Evolutionary conservation across 768 basidiomycete genomes (phyloP).

Genomic region (Phylloporus arenicola): DNA sequence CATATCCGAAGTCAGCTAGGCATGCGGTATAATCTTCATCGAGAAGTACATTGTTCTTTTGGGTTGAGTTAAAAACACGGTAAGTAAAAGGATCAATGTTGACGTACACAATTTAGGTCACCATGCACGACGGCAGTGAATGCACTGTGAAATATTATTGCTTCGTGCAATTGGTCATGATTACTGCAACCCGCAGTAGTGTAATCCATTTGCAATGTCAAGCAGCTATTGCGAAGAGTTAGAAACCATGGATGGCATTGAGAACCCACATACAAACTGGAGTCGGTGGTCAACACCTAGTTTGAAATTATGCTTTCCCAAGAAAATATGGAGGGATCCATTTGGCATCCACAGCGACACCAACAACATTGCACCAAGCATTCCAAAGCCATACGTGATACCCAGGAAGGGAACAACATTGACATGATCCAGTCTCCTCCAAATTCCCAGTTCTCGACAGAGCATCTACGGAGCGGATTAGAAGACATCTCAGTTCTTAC

Average conservation of each 20-base stretch:
- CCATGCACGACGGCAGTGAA: conserved; percentile 13
- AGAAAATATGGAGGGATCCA: conserved; percentile 18
- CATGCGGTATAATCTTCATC: conserved; percentile 27
- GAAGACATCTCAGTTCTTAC: not conserved
- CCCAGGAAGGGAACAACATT: conserved; percentile 29
- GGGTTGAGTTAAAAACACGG: not conserved
- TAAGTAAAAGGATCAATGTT: too few relatives aligned
- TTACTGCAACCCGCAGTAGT: conserved; percentile 4
- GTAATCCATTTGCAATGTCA: conserved; percentile 12
- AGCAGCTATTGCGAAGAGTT: conserved; percentile 12
- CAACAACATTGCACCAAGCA: conserved; percentile 17
- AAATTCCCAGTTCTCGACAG: conserved; percentile 27
- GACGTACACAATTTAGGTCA: conserved; percentile 14
- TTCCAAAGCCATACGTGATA: conserved; percentile 23
- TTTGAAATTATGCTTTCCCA: conserved; percentile 1
- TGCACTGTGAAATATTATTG: conserved; percentile 8
- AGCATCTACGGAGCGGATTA: conserved; percentile 9
- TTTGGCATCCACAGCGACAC: conserved; percentile 31
- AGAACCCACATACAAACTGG: conserved; percentile 11
- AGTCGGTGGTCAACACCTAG: conserved; percentile 4
- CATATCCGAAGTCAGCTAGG: conserved; percentile 41
- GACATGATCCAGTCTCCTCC: conserved; percentile 21
- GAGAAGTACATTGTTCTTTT: conserved; percentile 16
- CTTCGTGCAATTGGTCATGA: not conserved
- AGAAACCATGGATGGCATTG: conserved; percentile 2